Evolutionary conservation across 345 rosid species (phyloP).

Genomic region (Atalantia buxifolia): DNA sequence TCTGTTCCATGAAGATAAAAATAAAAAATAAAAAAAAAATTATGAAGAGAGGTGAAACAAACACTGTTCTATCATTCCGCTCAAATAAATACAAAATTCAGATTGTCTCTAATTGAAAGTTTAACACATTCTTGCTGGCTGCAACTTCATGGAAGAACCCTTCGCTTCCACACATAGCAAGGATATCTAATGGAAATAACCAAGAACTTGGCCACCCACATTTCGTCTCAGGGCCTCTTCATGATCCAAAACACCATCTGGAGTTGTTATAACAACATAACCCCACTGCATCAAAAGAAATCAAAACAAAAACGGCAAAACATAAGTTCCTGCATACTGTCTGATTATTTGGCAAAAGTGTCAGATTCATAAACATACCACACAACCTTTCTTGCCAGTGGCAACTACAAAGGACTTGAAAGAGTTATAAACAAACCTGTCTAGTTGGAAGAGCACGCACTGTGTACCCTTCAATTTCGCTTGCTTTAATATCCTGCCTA

Average conservation of each 20-base stretch:
- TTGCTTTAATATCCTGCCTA: conserved; percentile 86
- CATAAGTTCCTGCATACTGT: not conserved
- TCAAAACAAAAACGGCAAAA: not conserved
- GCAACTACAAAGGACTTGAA: not conserved
- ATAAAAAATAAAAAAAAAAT: not conserved
- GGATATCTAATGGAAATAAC: conserved; percentile 65
- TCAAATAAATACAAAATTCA: not conserved
- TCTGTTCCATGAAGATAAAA: not conserved
- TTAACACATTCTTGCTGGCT: not conserved
- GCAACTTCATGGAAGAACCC: not conserved
- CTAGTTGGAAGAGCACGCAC: conserved; percentile 71
- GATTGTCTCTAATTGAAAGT: not conserved
- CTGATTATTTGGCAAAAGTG: not conserved
- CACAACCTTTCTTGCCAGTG: not conserved
- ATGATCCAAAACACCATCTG: conserved; percentile 92
- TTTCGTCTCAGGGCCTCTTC: conserved; percentile 78
- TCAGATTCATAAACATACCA: not conserved
- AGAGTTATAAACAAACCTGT: conserved; percentile 51
- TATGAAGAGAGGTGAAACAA: not conserved
- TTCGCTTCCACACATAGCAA: not conserved
- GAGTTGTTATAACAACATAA: conserved; percentile 85
- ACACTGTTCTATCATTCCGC: not conserved
- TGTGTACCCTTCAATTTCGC: conserved; percentile 60
- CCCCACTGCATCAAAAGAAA: conserved; percentile 64
- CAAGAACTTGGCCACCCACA: conserved; percentile 91